phyloP scores from a whole-genome alignment of 345 rosid genomes.

The Eucalyptus microcorys region DNA sequence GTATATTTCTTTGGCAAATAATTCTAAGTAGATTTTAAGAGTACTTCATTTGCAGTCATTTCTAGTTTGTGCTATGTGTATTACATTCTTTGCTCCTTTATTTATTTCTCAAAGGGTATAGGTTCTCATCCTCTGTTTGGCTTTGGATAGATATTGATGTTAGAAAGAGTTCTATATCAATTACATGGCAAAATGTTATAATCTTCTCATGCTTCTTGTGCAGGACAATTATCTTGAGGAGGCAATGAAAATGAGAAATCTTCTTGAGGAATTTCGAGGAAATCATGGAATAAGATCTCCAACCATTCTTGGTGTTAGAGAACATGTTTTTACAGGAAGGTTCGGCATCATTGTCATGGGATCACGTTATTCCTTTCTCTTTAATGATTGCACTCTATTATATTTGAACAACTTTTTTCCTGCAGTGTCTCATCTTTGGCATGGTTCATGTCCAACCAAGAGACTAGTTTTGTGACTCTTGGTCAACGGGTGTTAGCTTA shows the following conservation, averaged over 20 bases:
- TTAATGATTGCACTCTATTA: background rate
- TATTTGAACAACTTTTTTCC: slow-evolving; percentile 2
- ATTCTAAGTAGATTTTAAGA: background rate
- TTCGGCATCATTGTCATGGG: slow-evolving; percentile 6
- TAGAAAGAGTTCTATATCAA: background rate
- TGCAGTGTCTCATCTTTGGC: slow-evolving; percentile 99
- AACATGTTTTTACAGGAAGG: slow-evolving; percentile 97
- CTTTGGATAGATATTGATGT: background rate
- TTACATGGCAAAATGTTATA: background rate
- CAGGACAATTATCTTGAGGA: slow-evolving; percentile 98
- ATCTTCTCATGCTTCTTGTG: slow-evolving; percentile 1
- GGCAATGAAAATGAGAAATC: slow-evolving; percentile 97
- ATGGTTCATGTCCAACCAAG: slow-evolving; percentile 99
- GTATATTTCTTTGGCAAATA: background rate
- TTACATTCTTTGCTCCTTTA: background rate
- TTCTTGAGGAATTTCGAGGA: slow-evolving; percentile 82
- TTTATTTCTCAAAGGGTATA: background rate
- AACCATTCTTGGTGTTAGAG: slow-evolving; percentile 95
- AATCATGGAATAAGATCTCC: slow-evolving; percentile 94
- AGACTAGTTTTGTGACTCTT: slow-evolving; percentile 95
- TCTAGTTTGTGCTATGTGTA: background rate
- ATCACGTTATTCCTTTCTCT: background rate
- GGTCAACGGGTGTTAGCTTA: slow-evolving; percentile 90
- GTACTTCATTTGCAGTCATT: background rate
- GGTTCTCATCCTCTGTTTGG: background rate